Evolutionary conservation across 768 basidiomycete genomes (phyloP), one percentile per base, ranked within the genome.

Genomic region (Pulveroboletus frians): DNA sequence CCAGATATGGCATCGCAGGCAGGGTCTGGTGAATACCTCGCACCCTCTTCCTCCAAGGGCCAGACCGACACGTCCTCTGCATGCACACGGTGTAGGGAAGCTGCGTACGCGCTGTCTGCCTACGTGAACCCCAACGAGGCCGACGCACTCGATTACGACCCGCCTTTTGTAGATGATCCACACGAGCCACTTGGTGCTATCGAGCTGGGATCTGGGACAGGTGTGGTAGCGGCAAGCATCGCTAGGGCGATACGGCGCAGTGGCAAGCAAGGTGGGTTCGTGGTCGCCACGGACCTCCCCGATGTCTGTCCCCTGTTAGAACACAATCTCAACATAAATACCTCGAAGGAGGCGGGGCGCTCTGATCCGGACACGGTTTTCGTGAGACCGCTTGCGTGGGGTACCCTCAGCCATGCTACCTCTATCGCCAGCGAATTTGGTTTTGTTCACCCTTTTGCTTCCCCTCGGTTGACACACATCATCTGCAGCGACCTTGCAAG

Each of bases 401-500:
- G 89, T 3, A 74, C 74, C 50, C 46, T 54, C 0, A 57, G 68
- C 14, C 75, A 85, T 53, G 76, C 70, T 3, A 34, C 42, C 11
- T 34, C 50, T 13, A 70, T 87, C 36, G 58, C 69, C 9, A 58
- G 62, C 4, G 73, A 78, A 38, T 68, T 81, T 5, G 40, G 40
- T 21, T 39, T 55, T n/a, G 36, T 21, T 5, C 15, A 30, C 6
- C 49, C 32, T 20, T 41, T 53, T 66, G 14, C 39, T 30, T 44
- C 11, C 29, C 47, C 41, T 38, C 52, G 36, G 27, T 58, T 80
- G 45, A 84, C 83, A 1, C 86, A 89, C 59, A 76, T 93, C 39
- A 64, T 92, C 18, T 88, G 89, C 66, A 92, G 91, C 62, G 90
- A 92, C 67, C 75, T 93, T 47, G 89, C 89, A 69, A 61, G 82